Conservation (phyloP, 2,329 filamentous ascomycete species). For the Colletotrichum zoysiae region DNA sequence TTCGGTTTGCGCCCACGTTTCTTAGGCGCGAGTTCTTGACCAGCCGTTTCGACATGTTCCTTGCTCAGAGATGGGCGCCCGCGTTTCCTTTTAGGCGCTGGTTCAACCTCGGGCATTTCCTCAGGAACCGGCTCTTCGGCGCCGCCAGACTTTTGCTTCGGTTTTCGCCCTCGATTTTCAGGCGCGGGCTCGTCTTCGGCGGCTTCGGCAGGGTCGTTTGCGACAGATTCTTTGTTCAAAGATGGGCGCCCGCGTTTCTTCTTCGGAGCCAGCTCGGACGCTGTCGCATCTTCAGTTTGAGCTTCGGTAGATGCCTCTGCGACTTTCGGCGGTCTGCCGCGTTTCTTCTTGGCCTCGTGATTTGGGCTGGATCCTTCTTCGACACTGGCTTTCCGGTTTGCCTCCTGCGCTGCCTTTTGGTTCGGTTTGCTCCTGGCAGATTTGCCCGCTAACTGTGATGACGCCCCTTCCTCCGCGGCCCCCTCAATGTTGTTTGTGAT, state of each 20-base stretch:
- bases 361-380: conserved; percentile 2
- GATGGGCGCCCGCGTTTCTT: conserved; percentile 48
- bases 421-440: not conserved
- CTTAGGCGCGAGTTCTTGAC: conserved; percentile 30
- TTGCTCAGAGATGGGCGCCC: conserved; percentile 47
- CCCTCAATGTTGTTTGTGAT: not conserved
- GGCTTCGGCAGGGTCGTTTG: conserved; percentile 23
- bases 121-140: conserved; percentile 2
- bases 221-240: conserved; percentile 38
- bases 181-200: conserved; percentile 33
- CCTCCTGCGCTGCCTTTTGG: conserved; percentile 16
- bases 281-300: conserved; percentile 33
- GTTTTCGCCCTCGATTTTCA: conserved; percentile 25
- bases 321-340: conserved; percentile 2
- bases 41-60: conserved; percentile 22
- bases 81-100: conserved; percentile 42
- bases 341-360: conserved; percentile 15
- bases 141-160: conserved; percentile 18
- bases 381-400: not conserved
- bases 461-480: not conserved
- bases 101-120: conserved; percentile 30
- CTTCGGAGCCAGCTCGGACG: conserved; percentile 43
- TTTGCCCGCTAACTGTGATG: not conserved
- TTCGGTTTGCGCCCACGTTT: conserved; percentile 43
- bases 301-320: not conserved